Conservation (phyloP, 768 basidiomycete genomes). For the Leucocoprinus leucothites region DNA sequence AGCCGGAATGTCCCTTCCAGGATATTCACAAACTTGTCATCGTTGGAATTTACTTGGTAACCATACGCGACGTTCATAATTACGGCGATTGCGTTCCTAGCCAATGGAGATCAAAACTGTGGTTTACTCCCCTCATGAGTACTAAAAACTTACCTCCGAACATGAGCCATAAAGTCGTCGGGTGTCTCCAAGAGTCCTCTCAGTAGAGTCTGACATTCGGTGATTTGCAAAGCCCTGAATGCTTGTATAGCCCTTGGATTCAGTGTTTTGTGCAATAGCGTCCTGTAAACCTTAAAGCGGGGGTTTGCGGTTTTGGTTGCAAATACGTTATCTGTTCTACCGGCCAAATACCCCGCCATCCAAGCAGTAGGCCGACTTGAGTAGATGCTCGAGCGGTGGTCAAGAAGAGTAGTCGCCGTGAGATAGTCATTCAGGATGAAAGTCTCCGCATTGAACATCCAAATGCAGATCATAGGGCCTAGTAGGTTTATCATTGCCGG, state of each 20-base stretch:
- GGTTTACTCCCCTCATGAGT: too few species aligned
- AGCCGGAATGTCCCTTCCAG: not conserved
- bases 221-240: slow-evolving; percentile 28
- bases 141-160: too few species aligned
- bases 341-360: slow-evolving; percentile 30
- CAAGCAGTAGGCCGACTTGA: slow-evolving; percentile 40
- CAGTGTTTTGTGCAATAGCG: slow-evolving; percentile 33
- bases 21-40: too few species aligned
- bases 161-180: too few species aligned
- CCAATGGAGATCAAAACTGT: too few species aligned
- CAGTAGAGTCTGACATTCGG: slow-evolving; percentile 21
- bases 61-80: too few species aligned
- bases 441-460: slow-evolving; percentile 31
- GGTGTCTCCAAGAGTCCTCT: too few species aligned
- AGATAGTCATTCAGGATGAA: slow-evolving; percentile 45
- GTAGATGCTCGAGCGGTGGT: slow-evolving; percentile 43
- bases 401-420: slow-evolving; percentile 43
- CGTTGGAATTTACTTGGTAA: too few species aligned
- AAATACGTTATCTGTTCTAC: slow-evolving; percentile 28
- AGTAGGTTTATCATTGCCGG: too few species aligned
- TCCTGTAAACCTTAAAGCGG: slow-evolving; percentile 1
- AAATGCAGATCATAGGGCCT: too few species aligned
- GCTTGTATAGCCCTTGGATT: slow-evolving; percentile 29
- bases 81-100: too few species aligned
- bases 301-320: slow-evolving; percentile 12